Conservation (phyloP, 352 stramenopile species). For the Aphanomyces astaci region DNA sequence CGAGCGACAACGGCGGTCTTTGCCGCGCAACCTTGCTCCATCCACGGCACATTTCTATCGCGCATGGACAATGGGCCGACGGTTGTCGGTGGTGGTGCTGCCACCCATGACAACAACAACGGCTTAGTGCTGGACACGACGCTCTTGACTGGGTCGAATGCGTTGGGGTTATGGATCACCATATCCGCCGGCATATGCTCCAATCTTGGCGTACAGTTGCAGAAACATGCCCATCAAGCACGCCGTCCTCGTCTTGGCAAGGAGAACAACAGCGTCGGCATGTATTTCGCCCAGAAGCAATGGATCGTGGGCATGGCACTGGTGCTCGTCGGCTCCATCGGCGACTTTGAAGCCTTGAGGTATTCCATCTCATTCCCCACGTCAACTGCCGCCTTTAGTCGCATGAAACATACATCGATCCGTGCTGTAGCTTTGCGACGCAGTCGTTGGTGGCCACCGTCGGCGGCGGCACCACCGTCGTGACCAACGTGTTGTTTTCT, state of each 20-base stretch:
- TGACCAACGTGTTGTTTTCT: conserved; percentile 68
- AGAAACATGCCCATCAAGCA: conserved; percentile 59
- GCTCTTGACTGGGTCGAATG: background rate
- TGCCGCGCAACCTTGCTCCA: too few species aligned
- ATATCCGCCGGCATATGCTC: conserved; percentile 70
- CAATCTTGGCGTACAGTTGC: conserved; percentile 84
- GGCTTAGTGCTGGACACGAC: conserved; percentile 4
- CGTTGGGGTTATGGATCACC: background rate
- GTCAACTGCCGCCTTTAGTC: too few species aligned
- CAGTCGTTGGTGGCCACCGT: conserved; percentile 83
- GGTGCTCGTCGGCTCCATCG: conserved; percentile 72
- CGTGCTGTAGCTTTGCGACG: conserved; percentile 66
- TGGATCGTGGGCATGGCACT: conserved; percentile 77
- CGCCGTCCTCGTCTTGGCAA: conserved; percentile 30
- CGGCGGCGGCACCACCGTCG: conserved; percentile 71
- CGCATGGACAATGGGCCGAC: background rate
- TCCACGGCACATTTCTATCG: too few species aligned
- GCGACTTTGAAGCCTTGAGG: conserved; percentile 80
- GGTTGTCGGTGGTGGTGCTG: background rate
- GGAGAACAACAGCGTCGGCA: conserved; percentile 42
- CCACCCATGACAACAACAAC: background rate
- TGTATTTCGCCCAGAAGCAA: conserved; percentile 72
- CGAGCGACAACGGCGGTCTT: too few species aligned
- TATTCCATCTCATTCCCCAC: too few species aligned
- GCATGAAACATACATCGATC: too few species aligned